Evolutionary conservation across 2,329 filamentous ascomycete genomes (phyloP).

Genomic region (Clarireedia paspali): DNA sequence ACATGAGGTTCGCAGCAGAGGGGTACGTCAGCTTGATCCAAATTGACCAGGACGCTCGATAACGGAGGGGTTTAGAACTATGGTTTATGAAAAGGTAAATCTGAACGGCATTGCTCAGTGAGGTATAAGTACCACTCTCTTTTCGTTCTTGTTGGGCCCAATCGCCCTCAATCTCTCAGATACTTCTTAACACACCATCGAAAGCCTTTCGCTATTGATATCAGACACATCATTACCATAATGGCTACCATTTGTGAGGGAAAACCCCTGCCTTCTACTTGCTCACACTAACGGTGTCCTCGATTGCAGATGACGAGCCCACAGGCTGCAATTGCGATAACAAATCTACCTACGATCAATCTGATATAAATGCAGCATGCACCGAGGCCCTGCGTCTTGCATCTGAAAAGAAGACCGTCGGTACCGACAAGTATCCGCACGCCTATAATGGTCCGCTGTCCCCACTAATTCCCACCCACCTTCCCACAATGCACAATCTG

Average conservation of each 20-base stretch:
- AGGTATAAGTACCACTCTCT: not conserved
- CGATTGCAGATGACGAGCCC: conserved; percentile 15
- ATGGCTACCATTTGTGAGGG: conserved; percentile 6
- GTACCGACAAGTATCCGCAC: conserved; percentile 28
- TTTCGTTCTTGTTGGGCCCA: not conserved
- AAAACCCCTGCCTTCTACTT: not conserved
- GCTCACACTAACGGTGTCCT: not conserved
- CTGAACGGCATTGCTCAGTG: not conserved
- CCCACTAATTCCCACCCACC: not conserved
- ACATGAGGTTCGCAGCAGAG: not conserved
- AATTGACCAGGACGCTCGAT: not conserved
- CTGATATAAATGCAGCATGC: conserved; percentile 23
- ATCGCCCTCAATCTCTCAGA: not conserved
- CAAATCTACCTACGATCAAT: conserved; percentile 19
- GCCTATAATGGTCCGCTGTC: conserved; percentile 25
- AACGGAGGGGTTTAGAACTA: not conserved
- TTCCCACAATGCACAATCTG: not conserved
- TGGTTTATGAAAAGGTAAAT: not conserved
- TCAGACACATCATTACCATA: not conserved
- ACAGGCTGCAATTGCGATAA: conserved; percentile 20
- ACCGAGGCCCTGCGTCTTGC: conserved; percentile 22
- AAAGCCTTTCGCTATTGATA: not conserved
- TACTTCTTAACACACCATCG: too few species aligned
- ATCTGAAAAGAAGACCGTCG: conserved; percentile 20
- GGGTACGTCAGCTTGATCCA: not conserved